Evolutionary conservation across 2,329 filamentous ascomycete species (phyloP), one percentile per base, ranked within the genome.

Genomic region (Colletotrichum sp.): DNA sequence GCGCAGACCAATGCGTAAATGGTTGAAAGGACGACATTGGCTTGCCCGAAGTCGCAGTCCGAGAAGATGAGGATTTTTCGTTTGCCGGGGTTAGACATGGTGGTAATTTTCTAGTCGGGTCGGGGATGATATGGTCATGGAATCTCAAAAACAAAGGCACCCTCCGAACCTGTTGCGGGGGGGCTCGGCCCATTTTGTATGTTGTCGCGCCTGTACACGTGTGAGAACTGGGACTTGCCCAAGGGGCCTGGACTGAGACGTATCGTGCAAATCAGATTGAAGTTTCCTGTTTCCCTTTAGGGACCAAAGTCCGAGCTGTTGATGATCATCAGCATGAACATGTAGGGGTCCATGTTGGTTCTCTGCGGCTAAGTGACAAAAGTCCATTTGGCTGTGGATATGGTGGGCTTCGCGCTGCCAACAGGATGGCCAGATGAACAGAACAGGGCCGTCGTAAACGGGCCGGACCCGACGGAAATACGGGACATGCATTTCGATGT

Each of bases 11-110:
- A 80, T 49, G 87, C 86, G 39, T 86, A 82, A 6, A 81, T 82
- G 0, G 85, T 83, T 8, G 88, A 87, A 8, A 89, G 77, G 59
- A 87, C 83, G 34, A 89, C 84, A 77, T 88, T 89, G n/a, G 86
- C 85, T 73, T 88, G 85, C 8, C 88, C 88, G 72, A 84, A 83
- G 72, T 89, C 88, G 66, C 83, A 82, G 78, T 86, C 88, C 6
- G 87, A 86, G 55, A 89, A 78, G 57, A 89, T 84, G 3, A 89
- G 80, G 13, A 88, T 81, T 62, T 72, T 80, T 21, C 44, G 44
- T 52, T 52, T 52, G n/a, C 44, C n/a, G 44, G n/a, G n/a, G 44
- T 21, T 52, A 21, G 44, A 21, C 44, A 52, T 52, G 10, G n/a
- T 52, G 10, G n/a, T 6, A 24, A 21, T 7, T 21, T 52, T 21